These are phyloP conservation scores for Passalora sequoiae DNA, from an alignment of 2,329 filamentous ascomycete species.

Conservation along the genomic window DNA sequence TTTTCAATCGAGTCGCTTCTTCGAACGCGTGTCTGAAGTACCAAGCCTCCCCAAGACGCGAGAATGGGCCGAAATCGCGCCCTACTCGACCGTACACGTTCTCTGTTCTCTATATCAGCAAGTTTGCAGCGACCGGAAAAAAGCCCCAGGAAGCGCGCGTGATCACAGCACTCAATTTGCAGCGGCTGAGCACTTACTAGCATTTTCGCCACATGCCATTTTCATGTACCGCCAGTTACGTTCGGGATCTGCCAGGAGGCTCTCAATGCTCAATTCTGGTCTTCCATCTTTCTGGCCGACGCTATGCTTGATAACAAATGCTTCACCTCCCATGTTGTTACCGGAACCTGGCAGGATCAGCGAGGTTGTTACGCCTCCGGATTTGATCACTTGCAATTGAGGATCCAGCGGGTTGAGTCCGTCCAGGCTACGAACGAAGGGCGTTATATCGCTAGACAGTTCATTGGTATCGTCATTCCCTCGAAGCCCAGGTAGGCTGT, in stretches of 20 bases:
- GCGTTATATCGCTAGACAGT: constrained; percentile 59
- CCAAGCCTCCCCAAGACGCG: constrained; percentile 63
- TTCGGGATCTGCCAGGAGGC: constrained; percentile 63
- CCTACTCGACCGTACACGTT: constrained; percentile 52
- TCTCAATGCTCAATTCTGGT: constrained; percentile 56
- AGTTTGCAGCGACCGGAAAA: not conserved
- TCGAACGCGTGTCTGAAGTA: constrained; percentile 64
- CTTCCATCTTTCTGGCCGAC: constrained; percentile 57
- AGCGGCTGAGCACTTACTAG: no score
- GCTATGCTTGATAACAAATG: constrained; percentile 63
- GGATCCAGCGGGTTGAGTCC: constrained; percentile 59
- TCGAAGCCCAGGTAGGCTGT: constrained; percentile 50
- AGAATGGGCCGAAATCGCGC: constrained; percentile 51
- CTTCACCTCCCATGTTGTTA: constrained; percentile 68
- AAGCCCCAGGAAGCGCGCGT: no score
- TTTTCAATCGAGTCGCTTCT: constrained; percentile 53
- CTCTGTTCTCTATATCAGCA: not conserved
- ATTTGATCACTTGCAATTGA: constrained; percentile 65
- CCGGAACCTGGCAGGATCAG: constrained; percentile 62
- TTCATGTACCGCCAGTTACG: constrained; percentile 66
- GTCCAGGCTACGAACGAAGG: constrained; percentile 63
- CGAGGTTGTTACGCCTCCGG: constrained; percentile 65
- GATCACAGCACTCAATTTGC: no score
- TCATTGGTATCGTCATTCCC: constrained; percentile 61
- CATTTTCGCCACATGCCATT: constrained; percentile 68